Conservation (phyloP, 169 alveolate genomes). For the Cryptosporidium ryanae region DNA sequence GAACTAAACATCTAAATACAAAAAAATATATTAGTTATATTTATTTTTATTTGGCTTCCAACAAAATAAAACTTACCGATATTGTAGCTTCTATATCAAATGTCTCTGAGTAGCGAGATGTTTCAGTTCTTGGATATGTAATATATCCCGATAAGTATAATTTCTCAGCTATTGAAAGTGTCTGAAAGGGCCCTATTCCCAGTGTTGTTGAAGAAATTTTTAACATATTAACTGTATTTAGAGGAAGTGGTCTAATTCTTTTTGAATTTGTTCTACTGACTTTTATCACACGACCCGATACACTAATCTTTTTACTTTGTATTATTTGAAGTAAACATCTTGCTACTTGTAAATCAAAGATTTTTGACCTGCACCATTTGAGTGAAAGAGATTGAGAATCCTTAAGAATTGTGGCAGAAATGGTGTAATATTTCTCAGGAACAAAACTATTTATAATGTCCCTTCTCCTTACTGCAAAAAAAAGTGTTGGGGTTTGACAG, state of each 20-base stretch:
- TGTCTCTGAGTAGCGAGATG: slow-evolving; percentile 89
- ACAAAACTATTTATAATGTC: slow-evolving; percentile 91
- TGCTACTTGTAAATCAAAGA: slow-evolving; percentile 82
- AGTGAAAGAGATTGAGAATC: slow-evolving; percentile 77
- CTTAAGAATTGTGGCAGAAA: slow-evolving; percentile 68
- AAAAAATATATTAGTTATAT: background rate
- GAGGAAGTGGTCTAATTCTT: slow-evolving; percentile 88
- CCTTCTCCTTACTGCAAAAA: slow-evolving; percentile 94
- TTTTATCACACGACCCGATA: slow-evolving; percentile 77
- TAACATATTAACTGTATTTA: slow-evolving; percentile 93
- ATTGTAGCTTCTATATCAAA: slow-evolving; percentile 83
- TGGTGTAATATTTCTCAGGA: slow-evolving; percentile 90
- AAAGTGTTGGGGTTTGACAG: slow-evolving; percentile 97
- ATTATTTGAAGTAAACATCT: slow-evolving; percentile 35
- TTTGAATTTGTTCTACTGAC: slow-evolving; percentile 73
- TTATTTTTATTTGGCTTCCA: background rate
- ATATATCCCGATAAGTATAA: slow-evolving; percentile 92
- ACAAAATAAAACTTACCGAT: slow-evolving; percentile 56
- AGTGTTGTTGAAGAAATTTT: slow-evolving; percentile 90
- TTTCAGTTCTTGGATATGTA: slow-evolving; percentile 97
- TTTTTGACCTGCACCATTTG: slow-evolving; percentile 82
- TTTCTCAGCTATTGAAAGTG: slow-evolving; percentile 95
- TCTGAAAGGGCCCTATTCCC: slow-evolving; percentile 92
- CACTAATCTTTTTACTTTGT: slow-evolving; percentile 27
- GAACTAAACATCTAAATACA: slow-evolving; percentile 76